Conservation (phyloP, 139 green algal genomes). For the Pseudopediastrum boryanum region DNA sequence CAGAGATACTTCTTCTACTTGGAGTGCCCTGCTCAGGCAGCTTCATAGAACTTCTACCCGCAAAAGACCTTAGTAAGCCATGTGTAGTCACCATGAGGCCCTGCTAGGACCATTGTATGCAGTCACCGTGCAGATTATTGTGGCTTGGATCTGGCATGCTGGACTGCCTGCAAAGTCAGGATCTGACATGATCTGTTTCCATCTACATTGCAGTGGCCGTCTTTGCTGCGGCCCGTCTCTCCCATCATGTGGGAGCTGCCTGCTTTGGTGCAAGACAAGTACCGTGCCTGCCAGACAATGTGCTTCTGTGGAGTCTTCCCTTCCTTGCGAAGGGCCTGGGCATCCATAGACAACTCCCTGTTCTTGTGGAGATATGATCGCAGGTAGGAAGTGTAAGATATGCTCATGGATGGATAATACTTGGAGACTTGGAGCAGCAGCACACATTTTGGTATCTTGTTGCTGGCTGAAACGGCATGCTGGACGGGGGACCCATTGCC, state of each 20-base stretch:
- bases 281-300: slow-evolving; percentile 77
- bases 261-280: slow-evolving; percentile 82
- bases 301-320: slow-evolving; percentile 93
- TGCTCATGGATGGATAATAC: no score
- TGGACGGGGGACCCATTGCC: neutral
- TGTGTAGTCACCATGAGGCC: no score
- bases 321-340: slow-evolving; percentile 85
- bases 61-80: neutral
- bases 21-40: neutral
- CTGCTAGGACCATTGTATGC: no score
- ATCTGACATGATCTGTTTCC: neutral
- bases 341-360: slow-evolving; percentile 89
- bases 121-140: neutral
- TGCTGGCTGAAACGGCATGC: neutral
- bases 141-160: neutral
- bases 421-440: neutral
- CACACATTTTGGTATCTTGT: neutral
- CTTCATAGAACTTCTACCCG: neutral
- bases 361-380: slow-evolving; percentile 92
- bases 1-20: neutral
- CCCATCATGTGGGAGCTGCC: slow-evolving; percentile 73
- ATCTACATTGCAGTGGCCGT: slow-evolving; percentile 73
- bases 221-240: slow-evolving; percentile 65
- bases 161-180: neutral
- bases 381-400: slow-evolving; percentile 57